Conservation (phyloP, 225 moss, liverwort and hornwort species). For the Ulota crispa region DNA sequence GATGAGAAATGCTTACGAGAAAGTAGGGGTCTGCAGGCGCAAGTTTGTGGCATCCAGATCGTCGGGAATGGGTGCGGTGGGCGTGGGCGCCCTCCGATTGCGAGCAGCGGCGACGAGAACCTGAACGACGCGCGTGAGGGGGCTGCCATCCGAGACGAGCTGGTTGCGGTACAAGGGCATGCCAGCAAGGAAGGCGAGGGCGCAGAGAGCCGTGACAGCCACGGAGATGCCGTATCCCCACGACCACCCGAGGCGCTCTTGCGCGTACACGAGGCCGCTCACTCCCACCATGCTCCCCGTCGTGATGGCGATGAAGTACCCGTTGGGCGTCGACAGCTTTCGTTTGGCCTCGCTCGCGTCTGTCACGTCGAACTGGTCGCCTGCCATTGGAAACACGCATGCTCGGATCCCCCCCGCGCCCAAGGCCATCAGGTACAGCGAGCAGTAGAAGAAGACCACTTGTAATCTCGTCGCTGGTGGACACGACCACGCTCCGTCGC, state of each 20-base stretch:
- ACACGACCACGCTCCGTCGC: slow-evolving; percentile 17
- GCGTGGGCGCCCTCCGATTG: slow-evolving; percentile 50
- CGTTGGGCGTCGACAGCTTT: slow-evolving; percentile 57
- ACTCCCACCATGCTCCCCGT: slow-evolving; percentile 61
- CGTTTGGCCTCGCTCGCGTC: slow-evolving; percentile 55
- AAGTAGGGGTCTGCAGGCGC: slow-evolving; percentile 44
- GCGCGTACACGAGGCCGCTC: slow-evolving; percentile 63
- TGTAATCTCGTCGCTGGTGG: slow-evolving; percentile 22
- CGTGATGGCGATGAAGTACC: slow-evolving; percentile 79
- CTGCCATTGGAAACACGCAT: slow-evolving; percentile 70
- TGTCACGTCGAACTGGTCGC: slow-evolving; percentile 68
- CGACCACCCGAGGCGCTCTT: slow-evolving; percentile 51
- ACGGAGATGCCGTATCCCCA: slow-evolving; percentile 74
- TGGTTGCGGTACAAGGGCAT: slow-evolving; percentile 57
- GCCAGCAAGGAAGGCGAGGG: slow-evolving; percentile 42
- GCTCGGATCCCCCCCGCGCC: slow-evolving; percentile 76
- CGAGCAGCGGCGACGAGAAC: slow-evolving; percentile 58
- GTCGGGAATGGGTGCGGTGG: slow-evolving; percentile 30
- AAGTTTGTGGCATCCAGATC: slow-evolving; percentile 47
- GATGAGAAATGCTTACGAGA: slow-evolving; percentile 36
- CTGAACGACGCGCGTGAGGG: slow-evolving; percentile 56
- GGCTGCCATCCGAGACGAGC: slow-evolving; percentile 29
- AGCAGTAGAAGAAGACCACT: slow-evolving; percentile 45
- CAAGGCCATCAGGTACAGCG: slow-evolving; percentile 66
- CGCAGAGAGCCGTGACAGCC: slow-evolving; percentile 36